Evolutionary conservation across 768 basidiomycete genomes (phyloP), one percentile per base, ranked within the genome.

Genomic region (Naganishia antarctica): DNA sequence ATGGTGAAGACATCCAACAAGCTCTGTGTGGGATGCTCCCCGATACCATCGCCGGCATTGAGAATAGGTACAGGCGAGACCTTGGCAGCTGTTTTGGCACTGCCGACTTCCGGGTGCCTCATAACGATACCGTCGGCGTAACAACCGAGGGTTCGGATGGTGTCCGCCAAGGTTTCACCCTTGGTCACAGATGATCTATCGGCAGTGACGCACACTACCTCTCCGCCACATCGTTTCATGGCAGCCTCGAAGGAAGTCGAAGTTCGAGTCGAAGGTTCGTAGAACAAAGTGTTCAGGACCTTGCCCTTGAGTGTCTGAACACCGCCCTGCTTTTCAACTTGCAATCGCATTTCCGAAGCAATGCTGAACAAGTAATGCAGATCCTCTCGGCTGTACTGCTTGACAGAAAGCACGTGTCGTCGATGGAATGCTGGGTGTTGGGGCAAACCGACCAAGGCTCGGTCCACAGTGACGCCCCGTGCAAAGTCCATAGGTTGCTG

Each of bases 201-300:
- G 2, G 84, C 84, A 44, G 83, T 83, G 62, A 97, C 83, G 62
- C 87, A 83, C n/a, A 96, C 86, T 41, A 97, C 94, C 71, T 93
- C 86, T 21, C 96, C 96, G 28, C 96, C 96, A 71, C 91, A 91
- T 53, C 96, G 85, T 78, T 96, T 94, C 96, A 98, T 99, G 12
- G 96, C 96, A 2, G 94, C 88, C 74, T 99, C 94, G 72, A 99
- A 99, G 9, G 94, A 97, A 4, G 88, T 83, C 67, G 90, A 91
- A 3, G 96, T 99, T 34, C 96, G 84, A 2, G 96, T 99, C 2
- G 92, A 96, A 0, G 94, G 90, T 76, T 99, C 96, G 76, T 91
- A 99, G 82, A 99, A 99, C 40, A 93, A 76, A 23, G 86, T 92
- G 74, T 88, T 91, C 6, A 99, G 83, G 0, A 99, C 87, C 66